Evolutionary conservation across 257 asterid genomes (phyloP).

Genomic region (Henckelia pumila): DNA sequence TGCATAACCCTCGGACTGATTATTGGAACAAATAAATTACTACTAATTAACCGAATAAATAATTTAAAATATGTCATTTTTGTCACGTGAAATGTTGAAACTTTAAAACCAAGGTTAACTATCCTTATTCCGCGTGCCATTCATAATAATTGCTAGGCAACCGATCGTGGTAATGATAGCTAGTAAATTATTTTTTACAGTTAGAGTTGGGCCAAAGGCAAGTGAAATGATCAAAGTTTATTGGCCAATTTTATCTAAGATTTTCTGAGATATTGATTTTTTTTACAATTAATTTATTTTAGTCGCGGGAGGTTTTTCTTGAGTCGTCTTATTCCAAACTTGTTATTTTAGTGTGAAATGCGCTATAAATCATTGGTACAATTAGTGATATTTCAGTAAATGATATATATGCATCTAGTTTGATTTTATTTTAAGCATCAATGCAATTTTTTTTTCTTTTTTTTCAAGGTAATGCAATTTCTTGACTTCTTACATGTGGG

Average conservation of each 20-base stretch:
- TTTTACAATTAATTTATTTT: no score
- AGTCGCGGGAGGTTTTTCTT: no score
- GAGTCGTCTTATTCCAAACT: no score
- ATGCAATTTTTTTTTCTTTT: neutral
- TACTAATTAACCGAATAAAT: no score
- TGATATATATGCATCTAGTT: neutral
- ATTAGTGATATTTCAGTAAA: no score
- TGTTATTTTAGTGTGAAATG: no score
- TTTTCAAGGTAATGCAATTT: neutral
- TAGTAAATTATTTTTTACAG: constrained; percentile 5
- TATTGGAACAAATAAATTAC: no score
- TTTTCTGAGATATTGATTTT: neutral
- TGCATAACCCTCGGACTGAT: no score
- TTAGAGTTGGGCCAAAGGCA: constrained; percentile 25
- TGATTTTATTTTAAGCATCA: neutral
- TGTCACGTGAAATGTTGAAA: neutral
- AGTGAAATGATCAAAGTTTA: neutral
- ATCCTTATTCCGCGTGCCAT: constrained; percentile 28
- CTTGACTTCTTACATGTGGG: neutral
- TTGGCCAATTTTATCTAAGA: neutral
- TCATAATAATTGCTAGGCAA: constrained; percentile 23
- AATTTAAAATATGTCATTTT: no score
- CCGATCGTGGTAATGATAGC: constrained; percentile 16
- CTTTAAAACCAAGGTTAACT: neutral
- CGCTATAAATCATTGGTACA: no score